Evolutionary conservation across 2,329 filamentous ascomycete genomes (phyloP).

Genomic region (Ilyonectria mors-panacis): DNA sequence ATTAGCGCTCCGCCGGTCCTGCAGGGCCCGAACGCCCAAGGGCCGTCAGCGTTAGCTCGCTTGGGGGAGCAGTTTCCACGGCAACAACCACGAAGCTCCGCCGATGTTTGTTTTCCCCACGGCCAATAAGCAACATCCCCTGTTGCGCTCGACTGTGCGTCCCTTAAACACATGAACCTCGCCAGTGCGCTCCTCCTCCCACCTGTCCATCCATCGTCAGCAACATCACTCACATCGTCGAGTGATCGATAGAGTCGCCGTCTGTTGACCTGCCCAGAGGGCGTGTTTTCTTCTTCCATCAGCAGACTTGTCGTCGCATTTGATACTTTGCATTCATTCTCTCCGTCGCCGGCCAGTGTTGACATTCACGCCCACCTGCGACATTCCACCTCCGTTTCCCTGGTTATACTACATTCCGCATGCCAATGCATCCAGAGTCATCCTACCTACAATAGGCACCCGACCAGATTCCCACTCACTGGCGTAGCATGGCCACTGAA

Average conservation of each 20-base stretch:
- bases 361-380: conserved; percentile 40
- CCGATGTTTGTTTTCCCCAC: conserved; percentile 51
- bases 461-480: conserved; percentile 39
- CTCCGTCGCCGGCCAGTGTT: conserved; percentile 23
- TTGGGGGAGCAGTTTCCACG: conserved; percentile 41
- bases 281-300: conserved; percentile 45
- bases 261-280: conserved; percentile 39
- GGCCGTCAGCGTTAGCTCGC: conserved; percentile 31
- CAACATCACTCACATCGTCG: conserved; percentile 43
- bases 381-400: conserved; percentile 51
- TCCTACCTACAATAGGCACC: conserved; percentile 41
- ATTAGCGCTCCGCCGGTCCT: conserved; percentile 47
- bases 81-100: conserved; percentile 44
- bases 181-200: conserved; percentile 41
- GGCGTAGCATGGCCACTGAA: conserved; percentile 56
- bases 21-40: conserved; percentile 32
- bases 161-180: conserved; percentile 53
- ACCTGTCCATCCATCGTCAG: conserved; percentile 45
- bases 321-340: conserved; percentile 46
- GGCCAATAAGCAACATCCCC: conserved; percentile 48
- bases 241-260: conserved; percentile 45
- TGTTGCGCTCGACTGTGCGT: conserved; percentile 40
- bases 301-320: conserved; percentile 43
- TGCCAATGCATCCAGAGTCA: conserved; percentile 54
- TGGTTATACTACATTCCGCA: conserved; percentile 44